A percentile compares a stretch with the other conserved stretches of the same genome.
These are phyloP conservation scores for Penicillium atrosanguineum DNA, from an alignment of 495 filamentous ascomycete genomes.

Conservation along the genomic window DNA sequence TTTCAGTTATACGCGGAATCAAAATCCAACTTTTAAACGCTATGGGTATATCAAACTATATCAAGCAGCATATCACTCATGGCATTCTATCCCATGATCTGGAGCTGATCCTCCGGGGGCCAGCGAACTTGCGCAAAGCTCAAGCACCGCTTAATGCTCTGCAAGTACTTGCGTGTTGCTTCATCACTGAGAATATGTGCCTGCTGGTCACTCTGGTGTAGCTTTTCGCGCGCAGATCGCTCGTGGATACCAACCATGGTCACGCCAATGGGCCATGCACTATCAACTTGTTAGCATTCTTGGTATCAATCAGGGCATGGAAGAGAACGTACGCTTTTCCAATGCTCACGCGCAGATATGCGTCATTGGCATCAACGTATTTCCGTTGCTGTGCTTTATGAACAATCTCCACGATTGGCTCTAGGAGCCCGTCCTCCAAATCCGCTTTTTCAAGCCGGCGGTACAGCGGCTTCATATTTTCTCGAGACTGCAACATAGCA, in stretches of 20 bases:
- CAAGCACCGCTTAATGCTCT: conserved; percentile 96
- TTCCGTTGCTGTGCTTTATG: conserved; percentile 80
- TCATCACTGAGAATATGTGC: conserved; percentile 98
- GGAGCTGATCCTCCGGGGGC: conserved; percentile 88
- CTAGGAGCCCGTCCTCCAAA: conserved; percentile 72
- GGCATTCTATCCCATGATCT: conserved; percentile 84
- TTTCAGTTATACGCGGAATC: neutral
- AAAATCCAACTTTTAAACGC: neutral
- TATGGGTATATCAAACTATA: conserved; percentile 17
- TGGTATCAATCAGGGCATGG: neutral
- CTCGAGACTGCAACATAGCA: conserved; percentile 75
- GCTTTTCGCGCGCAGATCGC: conserved; percentile 87
- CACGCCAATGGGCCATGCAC: conserved; percentile 97
- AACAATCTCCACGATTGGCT: conserved; percentile 91
- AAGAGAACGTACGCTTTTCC: conserved; percentile 71
- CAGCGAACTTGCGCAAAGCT: conserved; percentile 96
- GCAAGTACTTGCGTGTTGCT: conserved; percentile 88
- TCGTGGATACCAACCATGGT: conserved; percentile 99
- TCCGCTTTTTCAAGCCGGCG: conserved; percentile 79
- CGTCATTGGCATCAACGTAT: conserved; percentile 96
- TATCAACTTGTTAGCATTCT: conserved; percentile 23
- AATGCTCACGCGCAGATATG: conserved; percentile 88
- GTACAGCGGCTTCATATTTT: conserved; percentile 90
- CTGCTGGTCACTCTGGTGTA: conserved; percentile 81
- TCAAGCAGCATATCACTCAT: neutral